Evolutionary conservation across 345 rosid species (phyloP), one percentile per base, ranked within the genome.

Genomic region (Hibiscus tridactylites): DNA sequence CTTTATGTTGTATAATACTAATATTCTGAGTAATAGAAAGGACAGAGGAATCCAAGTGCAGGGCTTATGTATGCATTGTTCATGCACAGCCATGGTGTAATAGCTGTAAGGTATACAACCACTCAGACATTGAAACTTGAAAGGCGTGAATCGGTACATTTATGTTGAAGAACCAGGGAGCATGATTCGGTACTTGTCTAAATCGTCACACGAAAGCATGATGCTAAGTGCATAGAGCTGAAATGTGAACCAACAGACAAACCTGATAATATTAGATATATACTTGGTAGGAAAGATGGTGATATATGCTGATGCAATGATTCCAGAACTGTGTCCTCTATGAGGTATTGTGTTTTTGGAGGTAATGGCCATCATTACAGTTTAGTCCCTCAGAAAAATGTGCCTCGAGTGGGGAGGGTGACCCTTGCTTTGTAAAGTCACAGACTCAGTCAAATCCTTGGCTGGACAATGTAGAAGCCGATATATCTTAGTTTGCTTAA

Each of bases 81-180:
- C 44, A 67, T 67, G 59, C 28, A 49, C 59, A 29, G 44, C 44
- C 46, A 50, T 49, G 59, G 71, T 50, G 71, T 68, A 44, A 50
- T 10, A 16, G 54, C 13, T 50, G 17, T 50, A 50, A 50, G 54
- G 6, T 50, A 9, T 54, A 8, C 62, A 24, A 29, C 70, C 13
- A 46, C 56, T 24, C 21, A 12, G 69, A 66, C 57, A 47, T 26
- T 66, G 70, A 3, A 66, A 66, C 17, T 6, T 66, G 39, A 47
- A 66, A 26, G 70, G 49, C 39, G 8, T 47, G 70, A 66, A 2
- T 26, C 7, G 1, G 31, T 47, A 17, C 60, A 50, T 46, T 49
- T 16, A 61, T 71, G 74, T 61, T 31, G 60, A 71, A 71, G 42
- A 26, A 44, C 19, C 54, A 15, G 54, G 54, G 17, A 50, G 54